A percentile compares a stretch with the other conserved stretches of the same genome.
phyloP scores from a whole-genome alignment of 441 rosid genomes.

The Caryocar brasiliense region DNA sequence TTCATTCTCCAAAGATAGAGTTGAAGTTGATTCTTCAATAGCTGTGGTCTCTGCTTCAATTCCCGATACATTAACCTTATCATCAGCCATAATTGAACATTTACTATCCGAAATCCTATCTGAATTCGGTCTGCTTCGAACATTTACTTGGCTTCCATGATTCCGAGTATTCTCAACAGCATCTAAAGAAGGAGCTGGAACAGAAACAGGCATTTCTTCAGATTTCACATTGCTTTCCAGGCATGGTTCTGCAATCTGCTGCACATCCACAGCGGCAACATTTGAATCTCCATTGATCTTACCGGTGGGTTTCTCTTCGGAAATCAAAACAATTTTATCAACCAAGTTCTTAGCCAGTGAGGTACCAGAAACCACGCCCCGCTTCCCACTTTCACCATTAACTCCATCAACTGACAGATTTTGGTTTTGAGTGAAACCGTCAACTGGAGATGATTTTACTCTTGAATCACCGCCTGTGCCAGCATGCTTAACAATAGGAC shows the following conservation, averaged over 20 bases:
- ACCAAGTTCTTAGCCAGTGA: conserved; percentile 21
- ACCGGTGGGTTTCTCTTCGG: conserved; percentile 18
- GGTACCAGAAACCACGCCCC: conserved; percentile 11
- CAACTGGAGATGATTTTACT: conserved; percentile 21
- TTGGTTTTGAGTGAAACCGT: conserved; percentile 19
- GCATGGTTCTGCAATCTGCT: conserved; percentile 30
- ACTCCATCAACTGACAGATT: conserved; percentile 23
- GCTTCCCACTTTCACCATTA: conserved; percentile 29
- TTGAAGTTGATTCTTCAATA: conserved; percentile 23
- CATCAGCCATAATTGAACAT: conserved; percentile 14
- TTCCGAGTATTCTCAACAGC: conserved; percentile 19
- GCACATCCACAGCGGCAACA: conserved; percentile 31
- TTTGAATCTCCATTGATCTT: conserved; percentile 24
- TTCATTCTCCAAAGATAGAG: conserved; percentile 12
- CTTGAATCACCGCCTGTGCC: conserved; percentile 33
- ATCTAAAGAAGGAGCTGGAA: conserved; percentile 11
- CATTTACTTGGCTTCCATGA: conserved; percentile 14
- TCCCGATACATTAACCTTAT: conserved; percentile 20
- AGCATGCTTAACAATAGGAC: conserved; percentile 24
- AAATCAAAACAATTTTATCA: conserved; percentile 10
- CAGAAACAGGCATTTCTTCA: conserved; percentile 15
- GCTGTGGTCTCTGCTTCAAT: conserved; percentile 21
- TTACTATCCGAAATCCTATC: conserved; percentile 17
- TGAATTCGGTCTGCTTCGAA: conserved; percentile 15
- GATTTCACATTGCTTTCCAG: conserved; percentile 30